Evolutionary conservation across 768 basidiomycete species (phyloP), one percentile per base, ranked within the genome.

Genomic region (Pilatotrama ljubarskyi): DNA sequence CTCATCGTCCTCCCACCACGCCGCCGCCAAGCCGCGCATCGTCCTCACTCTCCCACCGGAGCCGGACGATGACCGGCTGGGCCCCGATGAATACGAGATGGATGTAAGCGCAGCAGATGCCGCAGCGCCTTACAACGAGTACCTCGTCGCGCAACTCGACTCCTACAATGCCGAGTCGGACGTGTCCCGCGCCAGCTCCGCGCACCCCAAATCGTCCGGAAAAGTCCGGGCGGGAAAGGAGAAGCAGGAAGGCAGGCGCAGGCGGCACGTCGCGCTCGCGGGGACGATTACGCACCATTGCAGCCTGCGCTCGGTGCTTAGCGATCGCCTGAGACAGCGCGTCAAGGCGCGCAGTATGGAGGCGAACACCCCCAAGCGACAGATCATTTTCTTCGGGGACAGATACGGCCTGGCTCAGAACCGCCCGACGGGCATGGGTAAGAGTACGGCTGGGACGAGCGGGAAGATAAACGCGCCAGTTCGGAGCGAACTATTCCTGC

Each of bases 81-180:
- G 69, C 15, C 66, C 67, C 5, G 86, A 88, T 64, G 82, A 84
- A 69, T 96, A 93, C 74, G 89, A 92, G 61, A 79, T 96, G 22
- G 86, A 90, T 25, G 90, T 94, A 83, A 84, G 91, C 43, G 87
- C 89, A 55, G 85, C 90, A 60, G 74, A 81, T 22, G 86, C 90
- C 4, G 87, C 88, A 64, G 40, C 24, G 18, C 55, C 55, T 24
- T 48, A 26, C 47, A 93, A 93, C 73, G 85, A 91, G 69, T 81
- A 88, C 55, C 87, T 92, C 20, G 83, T 92, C 32, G 90, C 90
- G 0, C 88, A 91, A 70, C 82, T 85, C 50, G 85, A 86, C 55
- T 13, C 18, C 22, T 37, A 22, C 20, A 42, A 43, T 20, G 29
- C 20, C 11, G 32, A 15, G n/a, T 10, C 29, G 29, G 29, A 32